phyloP scores from a whole-genome alignment of 139 green algal species.

The Marvania coccoides region DNA sequence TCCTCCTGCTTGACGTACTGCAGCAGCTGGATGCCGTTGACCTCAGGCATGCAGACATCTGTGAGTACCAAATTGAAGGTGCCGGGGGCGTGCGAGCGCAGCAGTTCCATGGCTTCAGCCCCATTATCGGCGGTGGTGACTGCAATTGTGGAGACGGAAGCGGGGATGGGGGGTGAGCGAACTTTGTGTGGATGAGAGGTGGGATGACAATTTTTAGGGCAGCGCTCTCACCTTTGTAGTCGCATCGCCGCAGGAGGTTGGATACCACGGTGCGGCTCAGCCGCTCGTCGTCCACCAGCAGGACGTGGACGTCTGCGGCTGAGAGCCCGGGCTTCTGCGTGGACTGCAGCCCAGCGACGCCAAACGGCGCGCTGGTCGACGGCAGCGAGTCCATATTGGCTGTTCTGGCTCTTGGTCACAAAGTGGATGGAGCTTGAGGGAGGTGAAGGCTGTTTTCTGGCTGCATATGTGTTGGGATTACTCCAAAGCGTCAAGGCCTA shows the following conservation, averaged over 20 bases:
- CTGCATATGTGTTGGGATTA: too few species aligned
- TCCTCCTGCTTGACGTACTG: slow-evolving; percentile 57
- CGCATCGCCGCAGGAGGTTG: slow-evolving; percentile 67
- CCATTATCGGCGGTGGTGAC: slow-evolving; percentile 67
- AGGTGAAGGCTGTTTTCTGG: too few species aligned
- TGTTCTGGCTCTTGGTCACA: too few species aligned
- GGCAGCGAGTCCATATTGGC: too few species aligned
- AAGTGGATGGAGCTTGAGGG: too few species aligned
- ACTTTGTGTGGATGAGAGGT: too few species aligned
- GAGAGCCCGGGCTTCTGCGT: not conserved
- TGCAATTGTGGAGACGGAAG: slow-evolving; percentile 18
- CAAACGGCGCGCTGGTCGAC: too few species aligned
- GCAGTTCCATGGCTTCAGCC: slow-evolving; percentile 56
- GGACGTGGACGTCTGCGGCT: slow-evolving; percentile 48
- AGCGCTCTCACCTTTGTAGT: slow-evolving; percentile 62
- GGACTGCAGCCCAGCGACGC: too few species aligned
- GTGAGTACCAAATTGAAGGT: slow-evolving; percentile 81
- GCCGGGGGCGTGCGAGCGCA: slow-evolving; percentile 45
- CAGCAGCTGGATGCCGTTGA: slow-evolving; percentile 77
- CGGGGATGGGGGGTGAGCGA: not conserved
- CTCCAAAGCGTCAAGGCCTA: too few species aligned
- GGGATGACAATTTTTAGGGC: too few species aligned
- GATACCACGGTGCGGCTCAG: slow-evolving; percentile 64
- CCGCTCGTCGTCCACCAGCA: slow-evolving; percentile 83
- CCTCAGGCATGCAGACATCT: slow-evolving; percentile 88